Evolutionary conservation across 2,329 filamentous ascomycete genomes (phyloP).

Genomic region (Parastagonospora avenae): DNA sequence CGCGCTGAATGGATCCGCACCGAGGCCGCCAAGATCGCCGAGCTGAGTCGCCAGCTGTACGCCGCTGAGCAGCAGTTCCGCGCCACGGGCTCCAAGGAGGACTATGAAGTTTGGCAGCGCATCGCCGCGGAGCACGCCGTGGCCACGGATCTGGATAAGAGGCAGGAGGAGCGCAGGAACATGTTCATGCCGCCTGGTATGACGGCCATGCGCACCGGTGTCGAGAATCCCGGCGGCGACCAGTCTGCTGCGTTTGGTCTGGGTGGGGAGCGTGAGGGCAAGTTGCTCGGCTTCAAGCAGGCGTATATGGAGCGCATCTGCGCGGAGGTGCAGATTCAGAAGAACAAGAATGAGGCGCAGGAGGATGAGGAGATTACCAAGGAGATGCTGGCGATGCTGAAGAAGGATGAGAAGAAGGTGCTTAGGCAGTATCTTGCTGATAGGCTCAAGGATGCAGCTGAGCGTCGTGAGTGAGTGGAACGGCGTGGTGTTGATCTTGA

Average conservation of each 20-base stretch:
- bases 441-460: not conserved
- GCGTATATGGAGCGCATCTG: constrained; percentile 26
- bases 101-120: constrained; percentile 7
- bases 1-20: constrained; percentile 23
- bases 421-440: constrained; percentile 10
- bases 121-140: not conserved
- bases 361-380: not conserved
- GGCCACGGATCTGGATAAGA: constrained; percentile 17
- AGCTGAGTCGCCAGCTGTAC: constrained; percentile 1
- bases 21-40: constrained; percentile 10
- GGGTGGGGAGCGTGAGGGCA: not conserved
- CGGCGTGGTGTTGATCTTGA: too few relatives aligned
- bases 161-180: constrained; percentile 20
- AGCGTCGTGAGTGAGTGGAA: too few relatives aligned
- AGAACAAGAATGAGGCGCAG: not conserved
- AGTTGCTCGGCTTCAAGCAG: constrained; percentile 20
- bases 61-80: constrained; percentile 1
- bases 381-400: constrained; percentile 13
- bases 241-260: constrained; percentile 2
- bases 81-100: not conserved
- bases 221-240: not conserved
- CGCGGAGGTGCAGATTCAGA: constrained; percentile 10
- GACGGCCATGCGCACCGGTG: constrained; percentile 14
- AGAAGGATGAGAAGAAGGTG: constrained; percentile 11
- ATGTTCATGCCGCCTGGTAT: constrained; percentile 19